These are phyloP conservation scores for Babesia sp. DNA, from an alignment of 169 alveolate genomes.

Conservation along the genomic window DNA sequence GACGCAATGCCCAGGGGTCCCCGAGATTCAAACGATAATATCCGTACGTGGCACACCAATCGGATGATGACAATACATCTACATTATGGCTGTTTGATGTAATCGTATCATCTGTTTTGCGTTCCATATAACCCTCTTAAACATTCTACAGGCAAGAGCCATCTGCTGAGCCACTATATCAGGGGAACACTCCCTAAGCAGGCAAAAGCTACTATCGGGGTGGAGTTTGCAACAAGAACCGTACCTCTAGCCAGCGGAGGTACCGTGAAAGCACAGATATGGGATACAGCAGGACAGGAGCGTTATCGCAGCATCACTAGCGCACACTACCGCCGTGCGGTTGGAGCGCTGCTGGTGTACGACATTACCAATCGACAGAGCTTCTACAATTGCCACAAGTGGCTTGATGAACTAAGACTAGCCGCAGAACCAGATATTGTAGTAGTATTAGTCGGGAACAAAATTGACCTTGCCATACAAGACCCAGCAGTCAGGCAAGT, in stretches of 20 bases:
- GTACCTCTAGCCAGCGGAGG: slow-evolving; percentile 95
- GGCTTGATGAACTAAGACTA: slow-evolving; percentile 96
- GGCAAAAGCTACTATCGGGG: slow-evolving; percentile 97
- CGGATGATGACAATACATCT: no score
- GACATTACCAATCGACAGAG: slow-evolving; percentile 90
- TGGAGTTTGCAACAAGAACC: slow-evolving; percentile 97
- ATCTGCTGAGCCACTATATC: slow-evolving; percentile 90
- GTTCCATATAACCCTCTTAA: no score
- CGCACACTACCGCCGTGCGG: slow-evolving; percentile 94
- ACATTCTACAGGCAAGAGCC: slow-evolving; percentile 83
- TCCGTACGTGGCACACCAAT: not conserved
- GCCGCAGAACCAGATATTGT: slow-evolving; percentile 98
- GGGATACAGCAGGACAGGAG: slow-evolving; percentile 96
- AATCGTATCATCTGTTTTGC: no score
- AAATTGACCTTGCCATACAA: slow-evolving; percentile 92
- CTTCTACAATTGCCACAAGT: slow-evolving; percentile 87
- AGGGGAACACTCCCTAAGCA: slow-evolving; percentile 93
- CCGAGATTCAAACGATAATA: no score
- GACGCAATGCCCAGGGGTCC: no score
- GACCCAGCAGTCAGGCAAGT: slow-evolving; percentile 91
- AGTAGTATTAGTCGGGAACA: slow-evolving; percentile 97
- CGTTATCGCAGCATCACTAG: slow-evolving; percentile 92
- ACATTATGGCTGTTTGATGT: no score
- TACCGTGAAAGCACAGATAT: slow-evolving; percentile 84
- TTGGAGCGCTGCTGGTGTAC: slow-evolving; percentile 94